Conservation (phyloP, 2,329 filamentous ascomycete species). For the Anisogramma anomala region DNA sequence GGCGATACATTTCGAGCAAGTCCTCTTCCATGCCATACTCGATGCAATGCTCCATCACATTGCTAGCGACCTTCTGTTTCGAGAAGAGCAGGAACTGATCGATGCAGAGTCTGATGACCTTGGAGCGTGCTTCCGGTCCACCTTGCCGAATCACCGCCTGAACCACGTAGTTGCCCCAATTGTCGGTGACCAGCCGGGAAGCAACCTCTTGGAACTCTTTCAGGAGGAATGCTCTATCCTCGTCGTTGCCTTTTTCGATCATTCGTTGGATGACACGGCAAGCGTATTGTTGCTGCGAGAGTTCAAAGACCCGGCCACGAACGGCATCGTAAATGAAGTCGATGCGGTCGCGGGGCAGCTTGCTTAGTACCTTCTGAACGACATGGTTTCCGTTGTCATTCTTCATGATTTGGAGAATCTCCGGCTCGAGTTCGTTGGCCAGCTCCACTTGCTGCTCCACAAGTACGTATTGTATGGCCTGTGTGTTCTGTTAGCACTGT, state of each 20-base stretch:
- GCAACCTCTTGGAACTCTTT: slow-evolving; percentile 66
- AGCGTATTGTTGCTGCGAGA: slow-evolving; percentile 73
- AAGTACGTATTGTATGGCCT: slow-evolving; percentile 82
- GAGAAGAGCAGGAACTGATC: slow-evolving; percentile 62
- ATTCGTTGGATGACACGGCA: slow-evolving; percentile 91
- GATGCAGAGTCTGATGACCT: slow-evolving; percentile 64
- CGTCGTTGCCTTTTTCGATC: slow-evolving; percentile 67
- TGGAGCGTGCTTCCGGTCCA: slow-evolving; percentile 56
- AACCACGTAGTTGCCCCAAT: slow-evolving; percentile 92
- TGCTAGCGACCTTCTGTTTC: slow-evolving; percentile 94
- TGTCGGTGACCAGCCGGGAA: slow-evolving; percentile 63
- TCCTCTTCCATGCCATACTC: slow-evolving; percentile 58
- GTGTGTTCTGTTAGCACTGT: slow-evolving; percentile 7
- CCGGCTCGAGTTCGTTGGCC: slow-evolving; percentile 67
- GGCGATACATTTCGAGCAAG: slow-evolving; percentile 54
- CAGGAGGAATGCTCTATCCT: slow-evolving; percentile 61
- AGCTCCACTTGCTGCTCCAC: slow-evolving; percentile 82
- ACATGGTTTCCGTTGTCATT: slow-evolving; percentile 95
- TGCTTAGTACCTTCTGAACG: slow-evolving; percentile 83
- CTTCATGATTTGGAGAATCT: slow-evolving; percentile 66
- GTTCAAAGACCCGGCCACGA: slow-evolving; percentile 57
- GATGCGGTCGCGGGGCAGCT: slow-evolving; percentile 65
- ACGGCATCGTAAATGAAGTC: slow-evolving; percentile 78
- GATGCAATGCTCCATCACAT: slow-evolving; percentile 92
- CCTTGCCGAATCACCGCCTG: slow-evolving; percentile 84